A percentile compares a stretch with the other conserved stretches of the same genome.
These are phyloP conservation scores for Pilobolus umbonatus DNA, from an alignment of 192 early-diverging fungal genomes.

Conservation along the genomic window DNA sequence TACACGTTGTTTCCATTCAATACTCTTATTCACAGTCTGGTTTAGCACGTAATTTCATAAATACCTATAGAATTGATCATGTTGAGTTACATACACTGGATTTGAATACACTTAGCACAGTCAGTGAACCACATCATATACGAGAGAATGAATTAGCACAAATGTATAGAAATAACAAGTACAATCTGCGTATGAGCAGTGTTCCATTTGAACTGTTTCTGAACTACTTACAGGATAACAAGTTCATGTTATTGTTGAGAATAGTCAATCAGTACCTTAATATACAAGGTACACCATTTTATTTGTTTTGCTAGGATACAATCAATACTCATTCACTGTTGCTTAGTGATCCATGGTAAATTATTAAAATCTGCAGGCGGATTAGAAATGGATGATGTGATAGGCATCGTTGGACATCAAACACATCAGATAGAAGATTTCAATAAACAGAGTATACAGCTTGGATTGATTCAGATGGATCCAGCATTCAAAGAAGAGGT, in stretches of 20 bases:
- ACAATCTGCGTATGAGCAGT: conserved; percentile 76
- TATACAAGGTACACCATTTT: conserved; percentile 44
- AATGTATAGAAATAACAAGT: conserved; percentile 78
- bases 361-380: conserved; percentile 31
- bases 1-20: neutral
- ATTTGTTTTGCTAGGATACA: neutral
- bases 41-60: conserved; percentile 71
- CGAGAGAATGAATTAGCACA: conserved; percentile 77
- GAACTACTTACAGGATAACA: conserved; percentile 90
- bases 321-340: too few species aligned
- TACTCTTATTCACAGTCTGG: neutral
- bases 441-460: conserved; percentile 71
- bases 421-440: conserved; percentile 71
- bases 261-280: conserved; percentile 90
- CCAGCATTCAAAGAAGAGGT: conserved; percentile 71
- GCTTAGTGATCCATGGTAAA: conserved; percentile 35
- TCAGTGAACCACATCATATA: conserved; percentile 72
- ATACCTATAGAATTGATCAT: conserved; percentile 72
- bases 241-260: conserved; percentile 79
- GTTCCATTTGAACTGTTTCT: conserved; percentile 88
- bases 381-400: conserved; percentile 54
- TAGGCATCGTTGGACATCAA: conserved; percentile 69
- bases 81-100: conserved; percentile 70
- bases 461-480: conserved; percentile 74
- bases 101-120: conserved; percentile 58